Evolutionary conservation across 495 filamentous ascomycete genomes (phyloP).

Genomic region (Tuber magnatum): DNA sequence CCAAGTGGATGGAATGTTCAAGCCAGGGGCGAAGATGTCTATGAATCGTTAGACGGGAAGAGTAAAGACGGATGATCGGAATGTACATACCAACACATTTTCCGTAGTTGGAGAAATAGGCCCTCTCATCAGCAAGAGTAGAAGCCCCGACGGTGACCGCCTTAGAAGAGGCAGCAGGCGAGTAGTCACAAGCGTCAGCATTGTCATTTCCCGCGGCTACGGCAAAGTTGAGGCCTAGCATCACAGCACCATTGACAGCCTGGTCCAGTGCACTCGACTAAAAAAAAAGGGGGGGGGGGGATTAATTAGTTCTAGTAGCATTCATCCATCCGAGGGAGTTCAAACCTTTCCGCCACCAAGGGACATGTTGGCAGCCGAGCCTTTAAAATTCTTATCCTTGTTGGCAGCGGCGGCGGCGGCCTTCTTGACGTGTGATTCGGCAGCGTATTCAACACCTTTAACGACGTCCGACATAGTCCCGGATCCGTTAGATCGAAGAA

Average conservation of each 20-base stretch:
- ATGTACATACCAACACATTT: slow-evolving; percentile 64
- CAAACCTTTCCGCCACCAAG: slow-evolving; percentile 79
- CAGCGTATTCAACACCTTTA: slow-evolving; percentile 95
- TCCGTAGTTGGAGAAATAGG: slow-evolving; percentile 99
- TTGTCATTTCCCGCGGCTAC: slow-evolving; percentile 99
- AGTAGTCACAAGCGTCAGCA: slow-evolving; percentile 98
- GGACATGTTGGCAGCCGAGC: slow-evolving; percentile 98
- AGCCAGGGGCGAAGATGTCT: slow-evolving; percentile 92
- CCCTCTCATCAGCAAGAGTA: slow-evolving; percentile 86
- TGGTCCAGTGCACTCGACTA: slow-evolving; percentile 73
- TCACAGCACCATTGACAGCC: slow-evolving; percentile 88
- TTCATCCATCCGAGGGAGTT: neutral
- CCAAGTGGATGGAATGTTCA: slow-evolving; percentile 97
- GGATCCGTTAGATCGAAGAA: slow-evolving; percentile 92
- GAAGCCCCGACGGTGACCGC: slow-evolving; percentile 96
- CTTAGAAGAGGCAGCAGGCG: slow-evolving; percentile 86
- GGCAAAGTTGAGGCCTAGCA: slow-evolving; percentile 88
- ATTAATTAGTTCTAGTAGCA: slow-evolving; percentile 17
- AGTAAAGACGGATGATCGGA: neutral
- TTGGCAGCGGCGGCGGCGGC: slow-evolving; percentile 62
- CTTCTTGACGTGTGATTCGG: slow-evolving; percentile 65
- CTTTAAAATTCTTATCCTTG: slow-evolving; percentile 88
- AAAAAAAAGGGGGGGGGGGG: neutral
- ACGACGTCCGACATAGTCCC: slow-evolving; percentile 98
- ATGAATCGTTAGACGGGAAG: slow-evolving; percentile 34